phyloP scores from a whole-genome alignment of 345 rosid genomes.

The Brassica juncea region DNA sequence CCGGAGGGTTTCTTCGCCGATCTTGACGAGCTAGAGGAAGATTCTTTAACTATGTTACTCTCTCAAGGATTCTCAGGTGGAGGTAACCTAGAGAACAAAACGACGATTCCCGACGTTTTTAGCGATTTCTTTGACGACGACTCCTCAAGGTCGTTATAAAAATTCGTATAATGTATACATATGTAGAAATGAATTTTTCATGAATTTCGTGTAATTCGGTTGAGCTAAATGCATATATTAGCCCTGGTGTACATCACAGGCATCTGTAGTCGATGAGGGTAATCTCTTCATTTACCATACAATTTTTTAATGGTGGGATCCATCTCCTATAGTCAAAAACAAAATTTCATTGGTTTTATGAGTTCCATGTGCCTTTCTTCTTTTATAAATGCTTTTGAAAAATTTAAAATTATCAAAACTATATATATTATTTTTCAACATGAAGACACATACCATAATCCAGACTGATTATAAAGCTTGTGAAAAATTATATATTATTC shows the following conservation, averaged over 20 bases:
- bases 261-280: neutral
- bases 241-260: neutral
- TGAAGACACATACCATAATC: neutral
- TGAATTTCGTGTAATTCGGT: constrained; percentile 36
- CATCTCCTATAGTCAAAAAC: constrained; percentile 4
- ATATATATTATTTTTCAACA: neutral
- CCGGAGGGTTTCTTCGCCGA: constrained; percentile 66
- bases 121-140: constrained; percentile 49
- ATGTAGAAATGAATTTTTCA: neutral
- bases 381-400: neutral
- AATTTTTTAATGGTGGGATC: neutral
- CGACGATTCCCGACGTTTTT: constrained; percentile 49
- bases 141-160: constrained; percentile 38
- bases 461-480: neutral
- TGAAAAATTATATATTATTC: neutral
- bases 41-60: constrained; percentile 62
- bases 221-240: constrained; percentile 38
- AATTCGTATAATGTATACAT: neutral
- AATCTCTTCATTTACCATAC: neutral
- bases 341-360: constrained; percentile 6
- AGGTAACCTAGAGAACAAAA: constrained; percentile 28
- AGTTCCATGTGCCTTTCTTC: neutral
- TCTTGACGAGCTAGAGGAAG: constrained; percentile 72
- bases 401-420: neutral
- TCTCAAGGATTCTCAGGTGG: constrained; percentile 46